A percentile compares a stretch with the other conserved stretches of the same genome.
Evolutionary conservation across 2,329 filamentous ascomycete species (phyloP).

Genomic region (Aspergillus viridinutans): DNA sequence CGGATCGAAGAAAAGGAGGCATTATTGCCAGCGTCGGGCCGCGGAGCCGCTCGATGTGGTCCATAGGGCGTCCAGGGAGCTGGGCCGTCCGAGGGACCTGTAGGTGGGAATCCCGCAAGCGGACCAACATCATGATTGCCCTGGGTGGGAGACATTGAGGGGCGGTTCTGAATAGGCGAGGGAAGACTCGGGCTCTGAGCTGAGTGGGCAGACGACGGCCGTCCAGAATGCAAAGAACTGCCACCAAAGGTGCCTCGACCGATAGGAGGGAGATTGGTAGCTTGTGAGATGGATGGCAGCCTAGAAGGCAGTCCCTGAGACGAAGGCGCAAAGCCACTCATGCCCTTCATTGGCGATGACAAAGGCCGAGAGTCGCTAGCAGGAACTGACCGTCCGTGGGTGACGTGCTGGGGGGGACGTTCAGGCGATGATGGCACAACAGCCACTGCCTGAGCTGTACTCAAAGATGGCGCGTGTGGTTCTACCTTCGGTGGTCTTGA

Average conservation of each 20-base stretch:
- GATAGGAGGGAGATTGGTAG: constrained; percentile 28
- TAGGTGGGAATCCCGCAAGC: constrained; percentile 41
- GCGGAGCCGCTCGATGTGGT: constrained; percentile 26
- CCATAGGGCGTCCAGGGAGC: constrained; percentile 31
- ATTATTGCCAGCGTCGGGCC: constrained; percentile 25
- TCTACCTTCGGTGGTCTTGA: constrained; percentile 16
- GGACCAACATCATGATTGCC: constrained; percentile 47
- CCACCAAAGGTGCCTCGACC: constrained; percentile 13
- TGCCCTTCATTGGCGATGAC: constrained; percentile 30
- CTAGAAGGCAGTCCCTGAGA: constrained; percentile 22
- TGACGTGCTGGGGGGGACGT: constrained; percentile 23
- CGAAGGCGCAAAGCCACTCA: constrained; percentile 25
- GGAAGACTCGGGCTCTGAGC: constrained; percentile 27
- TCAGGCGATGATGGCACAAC: constrained; percentile 27
- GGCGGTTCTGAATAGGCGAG: constrained; percentile 43
- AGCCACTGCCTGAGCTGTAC: constrained; percentile 9
- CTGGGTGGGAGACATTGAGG: constrained; percentile 48
- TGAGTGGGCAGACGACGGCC: constrained; percentile 42
- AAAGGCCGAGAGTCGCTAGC: constrained; percentile 27
- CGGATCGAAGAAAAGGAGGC: constrained; percentile 27
- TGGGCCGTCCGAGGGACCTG: constrained; percentile 25
- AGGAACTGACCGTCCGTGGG: constrained; percentile 13
- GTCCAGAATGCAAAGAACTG: constrained; percentile 31
- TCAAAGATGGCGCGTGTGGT: constrained; percentile 11
- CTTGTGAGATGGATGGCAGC: constrained; percentile 24